Evolutionary conservation across 192 early-diverging fungal species (phyloP).

Genomic region (Obelidium mucronatum): DNA sequence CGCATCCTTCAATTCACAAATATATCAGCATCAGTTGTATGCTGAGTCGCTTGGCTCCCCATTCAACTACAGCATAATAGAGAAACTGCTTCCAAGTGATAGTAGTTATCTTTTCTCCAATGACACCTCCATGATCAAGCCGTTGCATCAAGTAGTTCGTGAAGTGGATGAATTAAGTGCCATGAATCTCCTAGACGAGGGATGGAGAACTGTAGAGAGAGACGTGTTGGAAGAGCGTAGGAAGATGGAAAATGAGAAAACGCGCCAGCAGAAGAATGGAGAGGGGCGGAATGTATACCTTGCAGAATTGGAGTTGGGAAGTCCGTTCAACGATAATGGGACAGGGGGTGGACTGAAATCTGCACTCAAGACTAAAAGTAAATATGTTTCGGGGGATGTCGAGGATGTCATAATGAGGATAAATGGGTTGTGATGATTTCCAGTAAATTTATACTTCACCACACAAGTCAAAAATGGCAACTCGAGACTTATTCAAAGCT

Average conservation of each 20-base stretch:
- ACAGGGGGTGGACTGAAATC: not conserved
- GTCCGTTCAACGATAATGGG: too few species aligned
- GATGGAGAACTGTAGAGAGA: not conserved
- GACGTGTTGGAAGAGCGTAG: not conserved
- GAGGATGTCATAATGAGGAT: not conserved
- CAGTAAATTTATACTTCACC: too few species aligned
- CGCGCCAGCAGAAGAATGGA: not conserved
- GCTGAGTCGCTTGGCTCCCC: too few species aligned
- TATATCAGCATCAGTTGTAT: too few species aligned
- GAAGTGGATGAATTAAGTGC: conserved; percentile 1
- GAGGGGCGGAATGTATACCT: not conserved
- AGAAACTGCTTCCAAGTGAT: too few species aligned
- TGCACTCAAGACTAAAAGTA: not conserved
- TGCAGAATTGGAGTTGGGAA: not conserved
- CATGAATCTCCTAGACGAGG: conserved; percentile 3
- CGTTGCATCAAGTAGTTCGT: not conserved
- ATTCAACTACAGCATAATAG: too few species aligned
- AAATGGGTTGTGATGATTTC: not conserved
- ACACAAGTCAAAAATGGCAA: too few species aligned
- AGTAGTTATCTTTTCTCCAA: conserved; percentile 10
- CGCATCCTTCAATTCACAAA: too few species aligned
- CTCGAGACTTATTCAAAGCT: too few species aligned
- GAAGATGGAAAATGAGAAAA: not conserved
- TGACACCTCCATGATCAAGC: conserved; percentile 17
- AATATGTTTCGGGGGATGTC: not conserved